These are phyloP conservation scores for Aureobasidium pullulans DNA, from an alignment of 2,329 filamentous ascomycete genomes.

Conservation along the genomic window DNA sequence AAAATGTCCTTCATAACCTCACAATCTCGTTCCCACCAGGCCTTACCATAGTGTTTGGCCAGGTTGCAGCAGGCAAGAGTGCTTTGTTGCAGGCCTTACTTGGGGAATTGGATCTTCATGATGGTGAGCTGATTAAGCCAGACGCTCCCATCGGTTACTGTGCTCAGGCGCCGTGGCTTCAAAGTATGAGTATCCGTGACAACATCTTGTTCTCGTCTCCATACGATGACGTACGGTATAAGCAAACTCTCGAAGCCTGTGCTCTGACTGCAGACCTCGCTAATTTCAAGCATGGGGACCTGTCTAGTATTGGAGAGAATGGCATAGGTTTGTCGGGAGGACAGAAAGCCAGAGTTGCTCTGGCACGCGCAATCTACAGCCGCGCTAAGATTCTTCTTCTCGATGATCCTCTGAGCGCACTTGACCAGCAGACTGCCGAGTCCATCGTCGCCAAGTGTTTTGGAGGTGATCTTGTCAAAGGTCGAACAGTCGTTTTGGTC, in stretches of 20 bases:
- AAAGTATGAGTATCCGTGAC: conserved; percentile 62
- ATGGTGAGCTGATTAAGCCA: conserved; percentile 45
- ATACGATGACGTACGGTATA: conserved; percentile 63
- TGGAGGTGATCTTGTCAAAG: conserved; percentile 46
- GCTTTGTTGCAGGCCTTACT: conserved; percentile 52
- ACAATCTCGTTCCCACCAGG: conserved; percentile 49
- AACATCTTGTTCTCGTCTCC: conserved; percentile 59
- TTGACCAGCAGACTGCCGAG: conserved; percentile 57
- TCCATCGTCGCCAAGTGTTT: conserved; percentile 52
- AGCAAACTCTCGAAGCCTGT: conserved; percentile 60
- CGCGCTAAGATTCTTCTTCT: conserved; percentile 39
- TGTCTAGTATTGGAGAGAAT: conserved; percentile 44
- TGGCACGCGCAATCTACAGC: conserved; percentile 42
- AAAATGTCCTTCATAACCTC: conserved; percentile 48
- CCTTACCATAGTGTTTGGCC: conserved; percentile 55
- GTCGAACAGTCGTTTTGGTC: conserved; percentile 50
- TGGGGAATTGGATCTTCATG: conserved; percentile 49
- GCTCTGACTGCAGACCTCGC: conserved; percentile 54
- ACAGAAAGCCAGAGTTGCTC: conserved; percentile 40
- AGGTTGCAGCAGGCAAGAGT: conserved; percentile 58
- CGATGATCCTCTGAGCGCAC: conserved; percentile 41
- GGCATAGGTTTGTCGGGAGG: conserved; percentile 42
- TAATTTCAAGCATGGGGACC: conserved; percentile 56
- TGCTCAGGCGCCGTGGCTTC: conserved; percentile 59
- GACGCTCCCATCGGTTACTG: conserved; percentile 56